phyloP scores from a whole-genome alignment of 78 protist genomes.

The Bigelowiella natans region DNA sequence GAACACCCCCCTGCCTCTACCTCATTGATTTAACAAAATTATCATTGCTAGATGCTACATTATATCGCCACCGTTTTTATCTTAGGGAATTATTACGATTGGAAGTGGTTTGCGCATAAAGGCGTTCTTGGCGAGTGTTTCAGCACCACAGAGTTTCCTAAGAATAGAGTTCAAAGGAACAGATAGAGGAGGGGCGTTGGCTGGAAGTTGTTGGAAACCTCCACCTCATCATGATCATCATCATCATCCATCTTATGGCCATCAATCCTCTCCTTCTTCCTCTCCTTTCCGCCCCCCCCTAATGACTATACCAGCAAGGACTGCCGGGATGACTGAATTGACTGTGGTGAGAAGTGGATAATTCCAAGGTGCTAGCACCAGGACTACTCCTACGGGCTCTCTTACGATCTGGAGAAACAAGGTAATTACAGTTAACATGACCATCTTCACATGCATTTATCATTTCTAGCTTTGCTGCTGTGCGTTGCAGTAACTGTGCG shows the following conservation, averaged over 20 bases:
- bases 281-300: no score
- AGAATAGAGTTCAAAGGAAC: no score
- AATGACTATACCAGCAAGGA: background rate
- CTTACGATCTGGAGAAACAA: background rate
- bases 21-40: no score
- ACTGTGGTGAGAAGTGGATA: background rate
- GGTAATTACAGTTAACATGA: background rate
- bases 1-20: no score
- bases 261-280: no score
- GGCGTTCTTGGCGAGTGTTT: background rate
- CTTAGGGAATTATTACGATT: no score
- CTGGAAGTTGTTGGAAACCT: no score
- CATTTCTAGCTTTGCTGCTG: background rate
- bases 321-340: background rate
- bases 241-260: no score
- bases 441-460: background rate
- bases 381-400: slow-evolving; percentile 13
- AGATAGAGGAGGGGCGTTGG: no score
- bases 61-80: no score
- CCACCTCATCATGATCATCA: no score
- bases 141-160: background rate
- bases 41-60: no score
- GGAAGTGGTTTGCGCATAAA: background rate
- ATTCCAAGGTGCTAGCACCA: slow-evolving; percentile 9
- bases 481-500: background rate